Conservation (phyloP, 202 grass and related monocot species). For the Panicum hallii region DNA sequence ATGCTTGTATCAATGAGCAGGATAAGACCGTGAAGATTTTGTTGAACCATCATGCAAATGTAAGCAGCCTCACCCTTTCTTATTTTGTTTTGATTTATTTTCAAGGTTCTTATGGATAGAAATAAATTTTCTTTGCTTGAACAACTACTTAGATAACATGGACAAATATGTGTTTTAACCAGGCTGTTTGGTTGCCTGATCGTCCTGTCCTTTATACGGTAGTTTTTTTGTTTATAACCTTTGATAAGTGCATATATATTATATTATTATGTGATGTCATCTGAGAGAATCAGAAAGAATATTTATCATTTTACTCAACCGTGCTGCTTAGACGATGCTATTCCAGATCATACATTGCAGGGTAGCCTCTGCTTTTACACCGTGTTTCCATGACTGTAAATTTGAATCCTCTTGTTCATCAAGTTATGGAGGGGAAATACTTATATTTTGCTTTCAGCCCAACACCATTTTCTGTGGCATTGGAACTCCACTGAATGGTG, state of each 20-base stretch:
- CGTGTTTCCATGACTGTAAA: neutral
- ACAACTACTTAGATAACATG: neutral
- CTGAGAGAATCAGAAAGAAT: neutral
- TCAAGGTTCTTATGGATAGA: neutral
- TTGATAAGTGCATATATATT: neutral
- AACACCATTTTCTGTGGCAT: neutral
- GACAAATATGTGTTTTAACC: neutral
- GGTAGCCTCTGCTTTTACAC: neutral
- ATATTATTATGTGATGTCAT: neutral
- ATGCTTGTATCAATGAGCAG: constrained; percentile 41
- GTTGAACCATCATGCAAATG: constrained; percentile 41
- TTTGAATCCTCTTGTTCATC: neutral
- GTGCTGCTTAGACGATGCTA: neutral
- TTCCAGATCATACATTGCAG: neutral
- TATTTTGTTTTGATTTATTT: neutral
- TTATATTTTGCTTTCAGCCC: constrained; percentile 32
- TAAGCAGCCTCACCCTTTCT: neutral
- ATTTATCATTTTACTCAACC: neutral
- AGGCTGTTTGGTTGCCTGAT: neutral
- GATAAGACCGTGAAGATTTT: constrained; percentile 54
- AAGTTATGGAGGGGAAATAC: neutral
- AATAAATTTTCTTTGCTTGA: constrained; percentile 1
- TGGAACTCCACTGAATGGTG: neutral
- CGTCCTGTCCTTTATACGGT: neutral
- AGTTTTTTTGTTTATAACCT: neutral